Evolutionary conservation across 176 grass and related monocot genomes (phyloP).

Genomic region (Urochloa ruziziensis): DNA sequence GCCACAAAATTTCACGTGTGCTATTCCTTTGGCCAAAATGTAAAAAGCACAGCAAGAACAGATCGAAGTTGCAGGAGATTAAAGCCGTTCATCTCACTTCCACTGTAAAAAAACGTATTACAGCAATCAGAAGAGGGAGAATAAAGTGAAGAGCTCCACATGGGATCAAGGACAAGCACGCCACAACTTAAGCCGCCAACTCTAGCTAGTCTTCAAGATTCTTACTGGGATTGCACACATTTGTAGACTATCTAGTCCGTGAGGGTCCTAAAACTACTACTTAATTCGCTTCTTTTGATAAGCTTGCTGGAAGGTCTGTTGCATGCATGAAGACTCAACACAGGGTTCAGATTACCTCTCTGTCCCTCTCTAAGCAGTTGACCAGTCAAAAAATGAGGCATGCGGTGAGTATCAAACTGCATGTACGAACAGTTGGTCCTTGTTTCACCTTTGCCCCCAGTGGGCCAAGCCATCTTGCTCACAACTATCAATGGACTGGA

Average conservation of each 20-base stretch:
- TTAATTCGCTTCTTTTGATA: constrained; percentile 71
- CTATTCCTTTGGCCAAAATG: constrained; percentile 8
- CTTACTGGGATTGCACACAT: constrained; percentile 53
- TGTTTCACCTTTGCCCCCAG: constrained; percentile 31
- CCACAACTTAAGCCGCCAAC: constrained; percentile 23
- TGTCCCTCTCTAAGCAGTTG: constrained; percentile 36
- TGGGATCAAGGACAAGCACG: constrained; percentile 59
- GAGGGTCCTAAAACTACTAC: constrained; percentile 45
- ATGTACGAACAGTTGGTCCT: constrained; percentile 37
- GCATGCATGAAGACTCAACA: constrained; percentile 24
- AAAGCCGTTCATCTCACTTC: not conserved
- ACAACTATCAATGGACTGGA: constrained; percentile 51
- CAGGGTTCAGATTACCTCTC: constrained; percentile 22
- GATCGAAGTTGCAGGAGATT: not conserved
- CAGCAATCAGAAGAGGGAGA: constrained; percentile 34
- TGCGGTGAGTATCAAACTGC: constrained; percentile 17
- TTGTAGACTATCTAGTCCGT: constrained; percentile 48
- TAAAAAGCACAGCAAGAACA: not conserved
- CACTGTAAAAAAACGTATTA: constrained; percentile 25
- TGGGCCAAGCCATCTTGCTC: constrained; percentile 35
- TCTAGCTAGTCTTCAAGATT: constrained; percentile 50
- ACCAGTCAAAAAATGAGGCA: constrained; percentile 59
- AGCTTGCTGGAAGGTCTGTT: constrained; percentile 37
- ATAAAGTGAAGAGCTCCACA: constrained; percentile 55
- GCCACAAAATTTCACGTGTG: constrained; percentile 21